Evolutionary conservation across 192 early-diverging fungal species (phyloP), one percentile per base, ranked within the genome.

Genomic region (Coemansia sp.): DNA sequence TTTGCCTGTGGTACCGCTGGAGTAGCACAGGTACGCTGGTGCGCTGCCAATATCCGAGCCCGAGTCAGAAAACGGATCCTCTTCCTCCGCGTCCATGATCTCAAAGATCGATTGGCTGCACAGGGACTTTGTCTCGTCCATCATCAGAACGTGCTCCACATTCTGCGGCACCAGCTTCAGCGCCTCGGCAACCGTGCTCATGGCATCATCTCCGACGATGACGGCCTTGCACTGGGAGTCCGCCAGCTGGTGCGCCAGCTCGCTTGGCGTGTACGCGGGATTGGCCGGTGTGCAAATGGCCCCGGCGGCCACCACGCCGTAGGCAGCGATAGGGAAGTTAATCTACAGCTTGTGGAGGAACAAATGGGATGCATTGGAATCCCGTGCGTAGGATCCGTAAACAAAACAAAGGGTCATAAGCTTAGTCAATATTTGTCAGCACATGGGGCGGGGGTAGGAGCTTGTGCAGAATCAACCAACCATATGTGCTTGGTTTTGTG

Each of bases 211-310:
- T 38, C 79, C 80, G 20, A 88, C 90, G 16, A 97, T 75, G 30
- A 95, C 77, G 12, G 75, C 76, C 36, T 79, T 86, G 64, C 92
- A 92, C 21, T 81, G 77, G 5, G 89, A 88, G 62, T 93, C 90
- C 2, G 77, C 60, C 46, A 97, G 77, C 73, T 97, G 95, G 65
- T 92, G 87, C 3, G 88, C 86, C 6, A 95, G 84, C 62, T 98
- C 96, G 36, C 78, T 72, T 44, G 85, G 78, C 12, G 90, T 93
- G 77, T 97, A 97, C 23, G 84, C 73, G 52, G 94, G 93, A 71
- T 95, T 97, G 41, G 87, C 87, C 7, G 89, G 87, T 2, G 92
- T 89, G 55, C 93, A 85, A 1, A 86, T 79, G 36, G 86, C 86
- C 33, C 91, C 87, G 2, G 87, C 77, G 33, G 87, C 84, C 9